Conservation (phyloP, 108 stramenopile species). For the Bacterosira constricta region DNA sequence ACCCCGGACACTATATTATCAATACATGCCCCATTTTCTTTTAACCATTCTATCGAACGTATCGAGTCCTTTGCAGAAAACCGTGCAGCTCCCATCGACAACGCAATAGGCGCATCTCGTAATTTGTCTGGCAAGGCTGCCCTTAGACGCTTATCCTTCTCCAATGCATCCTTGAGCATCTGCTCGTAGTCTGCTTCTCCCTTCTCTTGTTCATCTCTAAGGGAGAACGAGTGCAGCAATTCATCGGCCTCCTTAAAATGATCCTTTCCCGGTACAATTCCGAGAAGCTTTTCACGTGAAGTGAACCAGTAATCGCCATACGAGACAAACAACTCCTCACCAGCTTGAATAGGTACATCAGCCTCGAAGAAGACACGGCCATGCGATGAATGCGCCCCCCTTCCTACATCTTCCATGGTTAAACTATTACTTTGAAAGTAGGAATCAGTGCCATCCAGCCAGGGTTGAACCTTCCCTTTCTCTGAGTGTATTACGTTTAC, state of each 20-base stretch:
- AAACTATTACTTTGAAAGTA: background rate
- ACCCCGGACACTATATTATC: slow-evolving; percentile 27
- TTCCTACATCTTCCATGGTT: slow-evolving; percentile 48
- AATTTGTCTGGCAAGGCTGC: slow-evolving; percentile 32
- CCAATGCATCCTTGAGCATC: slow-evolving; percentile 10
- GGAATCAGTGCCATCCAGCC: slow-evolving; percentile 19
- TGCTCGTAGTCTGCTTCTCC: slow-evolving; percentile 1
- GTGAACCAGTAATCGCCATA: slow-evolving; percentile 75
- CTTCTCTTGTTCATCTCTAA: background rate
- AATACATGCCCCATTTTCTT: slow-evolving; percentile 46
- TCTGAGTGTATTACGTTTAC: slow-evolving; percentile 27
- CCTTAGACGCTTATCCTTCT: slow-evolving; percentile 12
- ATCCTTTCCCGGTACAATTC: slow-evolving; percentile 35
- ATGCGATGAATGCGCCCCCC: slow-evolving; percentile 62
- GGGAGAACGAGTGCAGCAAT: background rate
- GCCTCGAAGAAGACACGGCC: slow-evolving; percentile 25
- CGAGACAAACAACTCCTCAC: slow-evolving; percentile 67
- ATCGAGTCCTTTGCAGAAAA: slow-evolving; percentile 24
- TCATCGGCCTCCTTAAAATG: slow-evolving; percentile 45
- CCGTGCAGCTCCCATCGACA: slow-evolving; percentile 22
- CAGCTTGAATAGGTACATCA: slow-evolving; percentile 45
- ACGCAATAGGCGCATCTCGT: slow-evolving; percentile 5
- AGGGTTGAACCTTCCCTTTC: background rate
- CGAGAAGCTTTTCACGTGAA: slow-evolving; percentile 31
- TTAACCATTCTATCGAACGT: slow-evolving; percentile 23